phyloP scores from a whole-genome alignment of 2,329 filamentous ascomycete species.

The Phaeosphaeria sp. region DNA sequence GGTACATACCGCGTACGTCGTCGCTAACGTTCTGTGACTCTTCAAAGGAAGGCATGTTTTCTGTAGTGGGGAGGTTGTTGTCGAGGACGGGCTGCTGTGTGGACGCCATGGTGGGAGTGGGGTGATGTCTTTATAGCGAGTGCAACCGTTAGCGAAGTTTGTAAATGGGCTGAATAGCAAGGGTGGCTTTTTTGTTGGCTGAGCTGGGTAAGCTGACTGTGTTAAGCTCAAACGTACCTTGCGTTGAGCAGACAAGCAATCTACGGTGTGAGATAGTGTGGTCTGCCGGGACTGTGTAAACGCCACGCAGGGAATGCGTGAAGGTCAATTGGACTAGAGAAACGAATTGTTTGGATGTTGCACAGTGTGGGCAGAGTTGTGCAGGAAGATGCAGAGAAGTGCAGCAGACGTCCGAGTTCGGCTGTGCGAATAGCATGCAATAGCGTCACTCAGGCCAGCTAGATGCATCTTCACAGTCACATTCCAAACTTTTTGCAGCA shows the following conservation, averaged over 20 bases:
- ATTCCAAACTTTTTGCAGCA: slow-evolving; percentile 6
- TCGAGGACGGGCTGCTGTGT: slow-evolving; percentile 14
- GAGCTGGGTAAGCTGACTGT: neutral
- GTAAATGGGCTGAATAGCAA: slow-evolving; percentile 1
- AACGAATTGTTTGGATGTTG: neutral
- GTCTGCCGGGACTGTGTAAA: neutral
- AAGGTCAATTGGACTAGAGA: slow-evolving; percentile 1
- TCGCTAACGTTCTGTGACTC: slow-evolving; percentile 50
- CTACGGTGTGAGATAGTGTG: slow-evolving; percentile 1
- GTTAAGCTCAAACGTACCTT: neutral
- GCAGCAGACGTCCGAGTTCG: slow-evolving; percentile 10
- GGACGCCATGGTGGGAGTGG: slow-evolving; percentile 18
- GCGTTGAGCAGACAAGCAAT: neutral
- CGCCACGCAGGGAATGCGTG: slow-evolving; percentile 1
- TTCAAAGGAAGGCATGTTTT: slow-evolving; percentile 38
- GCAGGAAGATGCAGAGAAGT: neutral
- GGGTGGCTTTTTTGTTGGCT: slow-evolving; percentile 1
- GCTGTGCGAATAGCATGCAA: neutral
- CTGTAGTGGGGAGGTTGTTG: slow-evolving; percentile 3
- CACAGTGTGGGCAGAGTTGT: neutral
- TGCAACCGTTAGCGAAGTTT: slow-evolving; percentile 9
- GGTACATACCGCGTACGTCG: slow-evolving; percentile 59
- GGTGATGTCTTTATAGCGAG: slow-evolving; percentile 20
- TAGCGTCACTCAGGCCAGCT: slow-evolving; percentile 1
- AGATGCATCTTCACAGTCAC: slow-evolving; percentile 2